Evolutionary conservation across 345 rosid genomes (phyloP), one percentile per base, ranked within the genome.

Genomic region (Jatropha curcas): DNA sequence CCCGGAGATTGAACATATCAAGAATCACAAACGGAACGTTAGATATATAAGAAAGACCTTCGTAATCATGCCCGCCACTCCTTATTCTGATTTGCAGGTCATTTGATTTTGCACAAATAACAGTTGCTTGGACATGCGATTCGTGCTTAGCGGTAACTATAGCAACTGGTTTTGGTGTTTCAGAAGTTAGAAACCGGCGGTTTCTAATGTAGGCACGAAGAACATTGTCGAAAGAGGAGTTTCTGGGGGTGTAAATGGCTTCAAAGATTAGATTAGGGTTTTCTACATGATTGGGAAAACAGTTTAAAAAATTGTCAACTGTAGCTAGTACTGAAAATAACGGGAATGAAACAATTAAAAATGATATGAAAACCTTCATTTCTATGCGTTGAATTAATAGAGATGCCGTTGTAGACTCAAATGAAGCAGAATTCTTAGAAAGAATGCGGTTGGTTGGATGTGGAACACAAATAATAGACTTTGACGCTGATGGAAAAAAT

Each of bases 111-210:
- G 45, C 37, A 20, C 71, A 68, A 17, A 33, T 28, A 7, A 68
- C 19, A 20, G 71, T 52, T 11, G 71, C 71, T 52, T 68, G 71
- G 19, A 68, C 57, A 35, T 50, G 71, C 46, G 71, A 68, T 31
- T 27, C 30, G n/a, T 68, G 59, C 4, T 9, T 17, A 4, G 60
- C 25, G 0, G 71, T 34, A 11, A 68, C 19, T 0, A 68, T 68
- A 1, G 24, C 25, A 4, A 52, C 8, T 4, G 71, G 71, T 34
- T 52, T 68, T 4, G 60, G 60, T 7, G 60, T 50, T 65, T 19
- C 13, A 2, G 52, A 48, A 53, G 68, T 65, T 1, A 13, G 4
- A 16, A 48, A 13, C 20, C 52, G 17, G 4, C 3, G 5, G 19
- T 48, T 48, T 16, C 20, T 16, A 48, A 48, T 48, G 4, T 48